These are phyloP conservation scores for Anethum foeniculum DNA, from an alignment of 140 eudicot genomes.

Conservation along the genomic window DNA sequence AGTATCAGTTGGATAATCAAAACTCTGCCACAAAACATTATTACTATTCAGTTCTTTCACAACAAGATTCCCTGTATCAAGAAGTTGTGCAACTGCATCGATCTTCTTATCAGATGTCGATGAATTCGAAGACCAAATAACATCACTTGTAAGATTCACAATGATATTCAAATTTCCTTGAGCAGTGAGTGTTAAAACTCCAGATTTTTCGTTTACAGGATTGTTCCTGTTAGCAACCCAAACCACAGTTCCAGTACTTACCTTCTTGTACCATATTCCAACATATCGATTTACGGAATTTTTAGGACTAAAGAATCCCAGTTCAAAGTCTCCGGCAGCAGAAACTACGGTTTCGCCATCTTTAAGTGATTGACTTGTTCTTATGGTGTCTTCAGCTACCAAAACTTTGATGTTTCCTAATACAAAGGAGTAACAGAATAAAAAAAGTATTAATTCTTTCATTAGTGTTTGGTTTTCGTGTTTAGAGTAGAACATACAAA, in stretches of 20 bases:
- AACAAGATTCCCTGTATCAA: constrained; percentile 23
- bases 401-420: background rate
- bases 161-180: constrained; percentile 19
- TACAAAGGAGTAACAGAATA: background rate
- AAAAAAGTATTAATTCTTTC: background rate
- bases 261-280: constrained; percentile 27
- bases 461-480: constrained; percentile 5
- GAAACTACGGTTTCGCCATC: constrained; percentile 40
- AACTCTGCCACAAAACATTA: constrained; percentile 25
- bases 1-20: constrained; percentile 25
- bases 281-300: constrained; percentile 22
- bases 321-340: constrained; percentile 21
- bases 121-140: constrained; percentile 23
- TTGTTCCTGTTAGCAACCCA: constrained; percentile 29
- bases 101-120: background rate
- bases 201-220: constrained; percentile 12
- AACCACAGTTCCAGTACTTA: constrained; percentile 6
- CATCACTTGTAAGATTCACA: background rate
- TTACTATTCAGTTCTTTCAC: background rate
- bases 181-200: constrained; percentile 11
- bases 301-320: constrained; percentile 26
- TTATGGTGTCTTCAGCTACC: background rate
- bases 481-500: background rate
- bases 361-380: constrained; percentile 16
- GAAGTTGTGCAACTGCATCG: constrained; percentile 19